Evolutionary conservation across 768 basidiomycete species (phyloP).

Genomic region (Rhodotorula graminis): DNA sequence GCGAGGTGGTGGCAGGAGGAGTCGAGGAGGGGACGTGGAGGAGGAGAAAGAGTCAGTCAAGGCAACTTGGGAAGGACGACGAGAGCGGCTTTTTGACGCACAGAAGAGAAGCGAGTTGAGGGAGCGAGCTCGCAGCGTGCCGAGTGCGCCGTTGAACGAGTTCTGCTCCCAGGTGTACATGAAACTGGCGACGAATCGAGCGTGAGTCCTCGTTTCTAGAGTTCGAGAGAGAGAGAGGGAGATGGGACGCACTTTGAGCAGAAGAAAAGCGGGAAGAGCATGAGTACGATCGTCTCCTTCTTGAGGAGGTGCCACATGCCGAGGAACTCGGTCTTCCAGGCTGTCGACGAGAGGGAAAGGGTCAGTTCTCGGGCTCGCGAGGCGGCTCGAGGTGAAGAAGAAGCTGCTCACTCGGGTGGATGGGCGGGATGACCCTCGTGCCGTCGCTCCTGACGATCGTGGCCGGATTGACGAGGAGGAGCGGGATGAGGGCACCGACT

Average conservation of each 20-base stretch:
- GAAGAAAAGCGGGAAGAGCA: slow-evolving; percentile 68
- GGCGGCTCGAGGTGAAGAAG: slow-evolving; percentile 52
- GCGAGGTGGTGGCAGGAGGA: too few species aligned
- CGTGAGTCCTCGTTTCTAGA: too few species aligned
- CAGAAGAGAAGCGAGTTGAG: slow-evolving; percentile 69
- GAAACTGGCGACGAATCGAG: too few species aligned
- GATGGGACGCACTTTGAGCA: slow-evolving; percentile 52
- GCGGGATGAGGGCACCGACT: slow-evolving; percentile 8
- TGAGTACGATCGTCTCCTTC: slow-evolving; percentile 65
- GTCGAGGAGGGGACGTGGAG: too few species aligned
- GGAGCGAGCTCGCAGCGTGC: slow-evolving; percentile 53
- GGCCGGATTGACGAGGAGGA: slow-evolving; percentile 66
- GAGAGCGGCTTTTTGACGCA: neutral
- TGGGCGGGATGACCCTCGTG: slow-evolving; percentile 14
- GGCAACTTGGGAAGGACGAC: neutral
- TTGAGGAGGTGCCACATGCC: slow-evolving; percentile 64
- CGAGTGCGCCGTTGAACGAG: slow-evolving; percentile 61
- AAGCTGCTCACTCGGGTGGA: slow-evolving; percentile 16
- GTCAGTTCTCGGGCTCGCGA: slow-evolving; percentile 47
- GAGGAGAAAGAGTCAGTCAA: neutral
- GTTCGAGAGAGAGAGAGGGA: too few species aligned
- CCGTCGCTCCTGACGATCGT: slow-evolving; percentile 61
- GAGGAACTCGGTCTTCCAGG: slow-evolving; percentile 70
- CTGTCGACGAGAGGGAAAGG: slow-evolving; percentile 51
- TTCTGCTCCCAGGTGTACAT: slow-evolving; percentile 47